Evolutionary conservation across 2,329 filamentous ascomycete genomes (phyloP), one percentile per base, ranked within the genome.

Genomic region (Hortaea werneckii): DNA sequence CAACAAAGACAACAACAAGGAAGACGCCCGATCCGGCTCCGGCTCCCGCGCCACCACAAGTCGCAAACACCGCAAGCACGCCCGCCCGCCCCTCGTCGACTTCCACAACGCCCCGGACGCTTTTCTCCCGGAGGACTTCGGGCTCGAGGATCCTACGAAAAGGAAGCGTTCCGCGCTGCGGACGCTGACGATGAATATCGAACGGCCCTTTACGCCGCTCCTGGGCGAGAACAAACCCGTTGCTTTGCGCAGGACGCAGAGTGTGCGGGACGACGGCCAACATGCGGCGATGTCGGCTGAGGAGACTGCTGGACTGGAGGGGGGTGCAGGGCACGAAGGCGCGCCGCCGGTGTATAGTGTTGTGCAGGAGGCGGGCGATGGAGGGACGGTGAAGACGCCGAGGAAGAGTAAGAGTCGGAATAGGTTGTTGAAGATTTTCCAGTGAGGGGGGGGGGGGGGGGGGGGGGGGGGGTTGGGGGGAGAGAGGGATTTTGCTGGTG

Each of bases 121-220:
- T 5, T 73, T 74, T 46, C 53, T 74, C 7, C 71, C 71, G 0
- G 65, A 67, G 13, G 71, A 73, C 45, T 73, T 74, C 48, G 70
- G 71, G 37, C 49, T 73, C 29, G 48, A 55, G 26, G 50, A 54
- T 29, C 50, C 50, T 4, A 40, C 37, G 27, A 59, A 55, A 41
- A 44, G 46, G 8, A 61, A 61, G 50, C 50, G 46, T 40, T 61
- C 55, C 27, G 58, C 53, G 0, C 44, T 61, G 30, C 50, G 60
- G 12, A 55, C 58, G 5, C 55, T 62, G 43, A 61, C 60, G 8
- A 53, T 60, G 55, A 61, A 52, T 4, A 61, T 62, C 55, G 60
- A 64, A 47, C 51, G 60, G n/a, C 60, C 61, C 6, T 62, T 63
- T 49, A 60, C 52, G 26, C 60, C 60, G 7, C 35, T 59, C 40